Base-by-base conservation (phyloP, 2,329 filamentous ascomycete species). In the Penicillium sp. region DNA sequence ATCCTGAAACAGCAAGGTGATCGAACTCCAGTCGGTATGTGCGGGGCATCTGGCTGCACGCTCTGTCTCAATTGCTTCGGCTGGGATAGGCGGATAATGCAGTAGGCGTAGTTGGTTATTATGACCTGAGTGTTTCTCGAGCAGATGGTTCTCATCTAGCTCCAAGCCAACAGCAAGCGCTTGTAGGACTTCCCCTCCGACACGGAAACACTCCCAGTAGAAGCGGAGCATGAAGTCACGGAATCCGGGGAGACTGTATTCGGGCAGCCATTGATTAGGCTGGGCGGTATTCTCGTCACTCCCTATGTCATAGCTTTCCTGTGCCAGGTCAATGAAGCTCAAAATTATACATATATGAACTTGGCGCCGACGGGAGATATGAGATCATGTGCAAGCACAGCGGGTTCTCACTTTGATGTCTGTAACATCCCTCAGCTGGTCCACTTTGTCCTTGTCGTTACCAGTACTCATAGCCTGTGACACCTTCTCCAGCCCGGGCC, bases 81-180 rank as follows among this genome's bases (percentile, higher is more conserved):
- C 71, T 24, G 72, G 67, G 4, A 78, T 67, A 2, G 73, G 66
- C 0, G 77, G 76, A 52, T 81, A 84, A 60, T 84, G 80, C 15
- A 83, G 66, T 24, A 85, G 63, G 2, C 82, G 74, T 9, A 84
- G 68, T 53, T 83, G 80, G 53, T 81, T 80, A 56, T 81, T 76
- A 49, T 76, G 70, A 0, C 76, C 75, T 31, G 72, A 74, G 62
- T 83, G 80, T 39, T 76, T 72, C 19, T 64, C 62, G 3, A 73
- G 55, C n/a, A 78, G 63, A 53, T 72, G 68, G 15, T 67, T 64
- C 44, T 74, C 70, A 43, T 71, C 65, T 2, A 80, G 63, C 3
- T 68, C 71, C 34, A 81, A 58, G 1, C 76, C 76, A 4, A 73
- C 48, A 4, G 76, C 74, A 4, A 80, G 64, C 24, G 69, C 69